These are phyloP conservation scores for Candida maltosa DNA, from an alignment of 805 yeast species.

Conservation along the genomic window DNA sequence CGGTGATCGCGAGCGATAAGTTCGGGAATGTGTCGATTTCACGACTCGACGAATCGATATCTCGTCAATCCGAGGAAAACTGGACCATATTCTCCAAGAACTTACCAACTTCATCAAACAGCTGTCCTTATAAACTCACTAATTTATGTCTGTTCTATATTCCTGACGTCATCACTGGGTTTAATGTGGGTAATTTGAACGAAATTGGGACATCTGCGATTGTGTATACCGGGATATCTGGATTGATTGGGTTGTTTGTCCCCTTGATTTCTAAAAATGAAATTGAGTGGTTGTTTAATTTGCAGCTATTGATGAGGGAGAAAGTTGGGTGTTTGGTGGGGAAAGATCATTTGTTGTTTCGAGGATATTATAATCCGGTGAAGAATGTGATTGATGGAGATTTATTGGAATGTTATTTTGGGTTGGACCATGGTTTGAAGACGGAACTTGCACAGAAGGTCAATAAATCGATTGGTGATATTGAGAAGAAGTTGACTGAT, in stretches of 20 bases:
- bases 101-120: conserved; percentile 40
- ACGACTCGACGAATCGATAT: conserved; percentile 52
- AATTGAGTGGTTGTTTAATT: conserved; percentile 49
- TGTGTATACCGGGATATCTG: conserved; percentile 74
- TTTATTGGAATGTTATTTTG: conserved; percentile 57
- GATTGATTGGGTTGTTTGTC: conserved; percentile 69
- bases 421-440: conserved; percentile 30
- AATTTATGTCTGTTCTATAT: conserved; percentile 56
- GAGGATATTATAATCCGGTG: conserved; percentile 81
- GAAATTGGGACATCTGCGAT: conserved; percentile 63
- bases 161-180: conserved; percentile 67
- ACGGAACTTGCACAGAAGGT: conserved; percentile 36
- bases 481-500: conserved; percentile 51
- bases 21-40: conserved; percentile 77
- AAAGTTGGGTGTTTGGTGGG: conserved; percentile 46
- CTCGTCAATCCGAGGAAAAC: conserved; percentile 51
- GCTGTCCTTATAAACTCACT: conserved; percentile 50
- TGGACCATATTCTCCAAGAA: conserved; percentile 24
- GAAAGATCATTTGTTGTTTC: conserved; percentile 61
- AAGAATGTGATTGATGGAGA: conserved; percentile 87
- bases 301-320: conserved; percentile 48
- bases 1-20: conserved; percentile 81
- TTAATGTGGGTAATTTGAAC: conserved; percentile 50
- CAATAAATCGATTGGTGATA: conserved; percentile 46
- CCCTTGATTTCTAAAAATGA: conserved; percentile 69